Evolutionary conservation across 192 early-diverging fungal genomes (phyloP).

Genomic region (Linderina pennispora): DNA sequence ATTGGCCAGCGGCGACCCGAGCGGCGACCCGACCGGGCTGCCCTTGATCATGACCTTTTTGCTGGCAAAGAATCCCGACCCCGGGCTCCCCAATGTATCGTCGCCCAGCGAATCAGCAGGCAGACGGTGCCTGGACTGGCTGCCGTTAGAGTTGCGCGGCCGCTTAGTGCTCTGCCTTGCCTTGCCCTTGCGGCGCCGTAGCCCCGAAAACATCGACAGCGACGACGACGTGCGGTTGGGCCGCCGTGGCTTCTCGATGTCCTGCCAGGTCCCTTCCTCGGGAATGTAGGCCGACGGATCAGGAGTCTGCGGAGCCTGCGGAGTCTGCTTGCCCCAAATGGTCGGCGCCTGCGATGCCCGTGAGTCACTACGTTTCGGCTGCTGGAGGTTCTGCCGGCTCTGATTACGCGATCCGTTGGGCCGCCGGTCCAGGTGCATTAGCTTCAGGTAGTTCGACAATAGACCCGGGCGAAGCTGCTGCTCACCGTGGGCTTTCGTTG

Average conservation of each 20-base stretch:
- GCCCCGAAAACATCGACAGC: background rate
- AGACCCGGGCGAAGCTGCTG: conserved; percentile 20
- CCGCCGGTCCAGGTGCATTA: conserved; percentile 28
- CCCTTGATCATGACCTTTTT: background rate
- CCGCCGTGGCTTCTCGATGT: background rate
- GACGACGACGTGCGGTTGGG: background rate
- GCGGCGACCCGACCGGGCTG: background rate
- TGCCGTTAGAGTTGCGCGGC: background rate
- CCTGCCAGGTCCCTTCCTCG: too few species aligned
- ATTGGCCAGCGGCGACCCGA: conserved; percentile 9
- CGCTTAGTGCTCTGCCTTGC: background rate
- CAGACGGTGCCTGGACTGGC: too few species aligned
- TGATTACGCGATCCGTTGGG: background rate
- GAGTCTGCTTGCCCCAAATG: too few species aligned
- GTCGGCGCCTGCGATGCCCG: background rate
- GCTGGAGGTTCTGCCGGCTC: background rate
- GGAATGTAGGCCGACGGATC: too few species aligned
- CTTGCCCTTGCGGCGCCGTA: background rate
- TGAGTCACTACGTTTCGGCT: background rate
- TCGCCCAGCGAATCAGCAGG: too few species aligned
- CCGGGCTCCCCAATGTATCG: too few species aligned
- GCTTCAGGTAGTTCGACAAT: conserved; percentile 25
- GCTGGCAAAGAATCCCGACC: conserved; percentile 14
- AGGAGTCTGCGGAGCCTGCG: background rate
- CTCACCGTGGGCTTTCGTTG: background rate